Base-by-base conservation (phyloP, 2,329 filamentous ascomycete species). In the Neopestalotiopsis sp. region DNA sequence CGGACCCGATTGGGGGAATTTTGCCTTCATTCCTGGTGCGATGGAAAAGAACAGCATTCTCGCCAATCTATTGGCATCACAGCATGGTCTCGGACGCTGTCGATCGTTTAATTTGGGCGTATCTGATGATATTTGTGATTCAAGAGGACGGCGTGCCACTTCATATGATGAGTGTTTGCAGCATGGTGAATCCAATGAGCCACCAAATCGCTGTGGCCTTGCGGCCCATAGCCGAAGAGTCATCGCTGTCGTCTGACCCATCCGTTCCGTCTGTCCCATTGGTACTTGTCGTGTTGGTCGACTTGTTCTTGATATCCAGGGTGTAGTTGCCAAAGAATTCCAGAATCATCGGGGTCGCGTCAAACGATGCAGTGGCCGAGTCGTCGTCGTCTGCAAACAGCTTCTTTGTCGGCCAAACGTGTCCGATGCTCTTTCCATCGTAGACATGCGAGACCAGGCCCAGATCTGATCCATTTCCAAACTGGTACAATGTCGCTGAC, bases 311-410 rank as follows among this genome's bases (percentile, higher is more conserved):
- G 4, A 52, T 52, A 4, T 52, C 45, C 14, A 52, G 45, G 4
- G 45, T 52, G n/a, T 52, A 52, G 45, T 52, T 52, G 45, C 40
- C 57, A 56, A 67, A 67, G 17, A 67, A 67, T 24, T 63, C 66
- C 59, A 67, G 52, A 38, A 67, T 67, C 40, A 49, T 49, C 24
- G 58, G 61, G 32, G 58, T 67, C 20, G 66, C 66, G 63, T 67
- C 61, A 20, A 67, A 67, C 4, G 66, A 67, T 20, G 59, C 59
- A 42, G 49, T 52, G 38, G 28, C 34, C 60, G 28, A 38, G 38
- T 59, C 66, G 38, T 6, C 24, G 17, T 61, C 32, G 17, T 63
- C 58, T 49, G 58, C 24, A 58, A 49, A 45, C 14, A 20, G 28
- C 4, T 62, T 34, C 9, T 38, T 67, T 13, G 66, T 59, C 24